Conservation (phyloP, 2,329 filamentous ascomycete species). For the Venturia aucupariae region DNA sequence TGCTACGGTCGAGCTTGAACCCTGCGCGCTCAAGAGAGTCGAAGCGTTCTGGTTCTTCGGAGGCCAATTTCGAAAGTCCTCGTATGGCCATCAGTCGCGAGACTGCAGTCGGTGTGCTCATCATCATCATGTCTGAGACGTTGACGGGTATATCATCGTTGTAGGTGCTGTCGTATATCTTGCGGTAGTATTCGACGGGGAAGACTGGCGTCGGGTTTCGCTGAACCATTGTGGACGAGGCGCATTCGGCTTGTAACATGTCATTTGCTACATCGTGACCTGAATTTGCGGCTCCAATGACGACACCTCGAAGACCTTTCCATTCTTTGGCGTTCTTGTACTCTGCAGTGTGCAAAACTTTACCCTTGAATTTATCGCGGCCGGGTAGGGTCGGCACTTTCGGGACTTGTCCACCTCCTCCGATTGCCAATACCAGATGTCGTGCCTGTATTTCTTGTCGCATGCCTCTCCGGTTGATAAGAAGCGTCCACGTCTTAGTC, state of each 20-base stretch:
- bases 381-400: slow-evolving; percentile 52
- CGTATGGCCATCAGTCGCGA: slow-evolving; percentile 49
- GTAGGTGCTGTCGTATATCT: slow-evolving; percentile 41
- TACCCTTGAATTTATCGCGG: slow-evolving; percentile 47
- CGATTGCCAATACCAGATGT: slow-evolving; percentile 50
- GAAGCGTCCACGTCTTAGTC: slow-evolving; percentile 62
- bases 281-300: slow-evolving; percentile 61
- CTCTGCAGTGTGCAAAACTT: slow-evolving; percentile 38
- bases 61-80: slow-evolving; percentile 24
- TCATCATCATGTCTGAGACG: slow-evolving; percentile 54
- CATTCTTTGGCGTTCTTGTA: slow-evolving; percentile 34
- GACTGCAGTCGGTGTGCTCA: slow-evolving; percentile 49
- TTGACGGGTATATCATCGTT: slow-evolving; percentile 49
- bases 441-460: background rate
- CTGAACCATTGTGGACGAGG: slow-evolving; percentile 58
- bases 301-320: slow-evolving; percentile 50
- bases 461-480: slow-evolving; percentile 8
- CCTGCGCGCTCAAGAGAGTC: slow-evolving; percentile 45
- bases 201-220: slow-evolving; percentile 54
- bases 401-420: slow-evolving; percentile 60
- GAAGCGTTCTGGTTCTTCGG: slow-evolving; percentile 32
- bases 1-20: slow-evolving; percentile 51
- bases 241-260: slow-evolving; percentile 53
- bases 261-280: slow-evolving; percentile 62
- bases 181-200: slow-evolving; percentile 43